Evolutionary conservation across 306 rosid species (phyloP), one percentile per base, ranked within the genome.

Genomic region (Potentilla sterilis): DNA sequence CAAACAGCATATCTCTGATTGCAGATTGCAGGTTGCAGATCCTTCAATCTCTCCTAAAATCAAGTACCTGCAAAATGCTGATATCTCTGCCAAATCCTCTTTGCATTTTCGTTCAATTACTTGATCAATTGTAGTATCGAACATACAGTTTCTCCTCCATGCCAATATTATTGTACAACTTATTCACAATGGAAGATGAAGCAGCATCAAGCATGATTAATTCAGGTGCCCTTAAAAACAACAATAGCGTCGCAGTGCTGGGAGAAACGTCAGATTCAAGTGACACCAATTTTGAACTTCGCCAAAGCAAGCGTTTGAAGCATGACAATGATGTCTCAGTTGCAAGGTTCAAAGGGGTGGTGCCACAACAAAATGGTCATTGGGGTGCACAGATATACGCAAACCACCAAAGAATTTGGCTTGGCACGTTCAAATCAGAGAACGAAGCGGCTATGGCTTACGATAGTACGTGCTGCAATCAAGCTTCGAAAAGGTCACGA

Each of bases 351-450:
- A 94, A 91, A 83, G 97, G 97, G 1, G 87, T 94, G 14, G 96
- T 91, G 68, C 88, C 92, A 15, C 97, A 91, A 62, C 91, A 88
- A 72, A 93, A 93, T 16, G 98, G 98, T 1, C 83, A 92, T 70
- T 94, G 96, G 97, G 97, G 98, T 35, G 93, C 97, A 15, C 96
- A 94, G 21, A 94, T 94, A 71, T 94, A 94, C 18, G 91, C 94
- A 44, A 87, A 87, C 46, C 94, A 94, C 75, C 98, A 88, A 62
- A 85, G 97, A 73, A 85, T 94, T 18, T 94, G 98, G 98, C 90
- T 94, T 15, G 98, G 98, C 4, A 91, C 98, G 0, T 94, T 94
- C 83, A 91, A 87, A 19, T 81, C 94, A 0, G 90, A 88, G 68
- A 81, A 54, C 76, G 94, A 80, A 18, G 97, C 98, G 0, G 97